Percentiles rank a stretch among this genome's conserved stretches.
These are phyloP conservation scores for Botrytis medusae DNA, from an alignment of 2,329 filamentous ascomycete species.

Conservation along the genomic window DNA sequence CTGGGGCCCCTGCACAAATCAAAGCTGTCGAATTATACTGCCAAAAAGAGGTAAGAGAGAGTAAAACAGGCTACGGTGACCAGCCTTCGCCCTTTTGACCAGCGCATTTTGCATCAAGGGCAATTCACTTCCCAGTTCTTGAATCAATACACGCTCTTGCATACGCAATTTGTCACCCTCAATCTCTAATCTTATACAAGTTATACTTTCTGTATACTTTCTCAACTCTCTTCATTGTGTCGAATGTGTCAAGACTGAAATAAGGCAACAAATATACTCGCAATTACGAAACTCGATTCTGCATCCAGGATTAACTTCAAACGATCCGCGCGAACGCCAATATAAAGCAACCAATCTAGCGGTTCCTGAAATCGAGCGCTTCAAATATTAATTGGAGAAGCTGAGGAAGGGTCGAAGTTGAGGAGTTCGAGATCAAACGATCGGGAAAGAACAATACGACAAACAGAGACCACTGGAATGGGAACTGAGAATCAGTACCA, in stretches of 20 bases:
- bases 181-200: neutral
- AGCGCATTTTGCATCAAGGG: slow-evolving; percentile 23
- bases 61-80: slow-evolving; percentile 17
- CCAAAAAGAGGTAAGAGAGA: neutral
- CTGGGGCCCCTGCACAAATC: neutral
- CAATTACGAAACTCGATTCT: slow-evolving; percentile 1
- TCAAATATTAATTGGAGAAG: slow-evolving; percentile 1
- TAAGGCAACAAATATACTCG: neutral
- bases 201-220: neutral
- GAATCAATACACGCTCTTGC: neutral
- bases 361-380: slow-evolving; percentile 11
- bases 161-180: neutral
- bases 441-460: slow-evolving; percentile 8
- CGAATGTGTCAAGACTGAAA: neutral
- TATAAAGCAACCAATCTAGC: slow-evolving; percentile 9
- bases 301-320: slow-evolving; percentile 3
- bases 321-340: slow-evolving; percentile 1
- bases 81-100: slow-evolving; percentile 22
- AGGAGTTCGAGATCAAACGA: neutral
- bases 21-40: neutral
- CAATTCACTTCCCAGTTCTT: slow-evolving; percentile 10
- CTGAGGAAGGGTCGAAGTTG: neutral
- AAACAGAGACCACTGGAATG: neutral
- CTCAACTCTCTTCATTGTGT: neutral
- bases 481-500: neutral